Evolutionary conservation across 1,284 basidiomycete genomes (phyloP), one percentile per base, ranked within the genome.

Genomic region (Inonotus hispidus): DNA sequence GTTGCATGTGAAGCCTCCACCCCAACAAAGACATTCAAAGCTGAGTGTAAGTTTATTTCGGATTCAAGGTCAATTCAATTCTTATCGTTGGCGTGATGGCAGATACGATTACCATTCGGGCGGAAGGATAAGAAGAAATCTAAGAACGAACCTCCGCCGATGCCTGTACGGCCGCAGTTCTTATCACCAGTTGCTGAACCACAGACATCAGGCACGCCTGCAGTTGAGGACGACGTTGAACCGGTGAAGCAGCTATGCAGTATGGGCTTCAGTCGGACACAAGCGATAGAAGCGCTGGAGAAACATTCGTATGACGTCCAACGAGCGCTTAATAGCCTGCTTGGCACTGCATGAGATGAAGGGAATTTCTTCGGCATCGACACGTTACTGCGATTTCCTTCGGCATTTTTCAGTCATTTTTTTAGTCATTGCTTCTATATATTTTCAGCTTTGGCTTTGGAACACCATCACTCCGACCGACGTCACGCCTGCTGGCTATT

Each of bases 191-290:
- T 78, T 21, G 68, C 61, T 11, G 71, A 85, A 60, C 80, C 83
- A 59, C 74, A 80, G 8, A 64, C 75, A 47, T 70, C 68, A 14
- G 68, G 67, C 6, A 81, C 85, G 3, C 83, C 87, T 0, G 80
- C 80, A 1, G 77, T 79, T 10, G 86, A 86, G 32, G 90, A 91
- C 64, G 92, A 93, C 65, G 84, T 87, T 4, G 85, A 87, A 65
- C 75, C 84, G 0, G 88, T 94, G 37, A 92, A 89, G 70, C 85
- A 87, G 67, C 75, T 94, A 49, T 82, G 82, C 53, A 81, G 79
- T 32, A 93, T 94, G 91, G 92, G 92, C 41, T 94, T 94, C 77
- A 86, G 81, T 66, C 82, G 92, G 53, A 73, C 77, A n/a, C 85
- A 92, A 70, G 88, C 89, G 0, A 80, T 94, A 6, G 77, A 77